Evolutionary conservation across 2,329 filamentous ascomycete species (phyloP).

Genomic region (Fusarium torreyae): DNA sequence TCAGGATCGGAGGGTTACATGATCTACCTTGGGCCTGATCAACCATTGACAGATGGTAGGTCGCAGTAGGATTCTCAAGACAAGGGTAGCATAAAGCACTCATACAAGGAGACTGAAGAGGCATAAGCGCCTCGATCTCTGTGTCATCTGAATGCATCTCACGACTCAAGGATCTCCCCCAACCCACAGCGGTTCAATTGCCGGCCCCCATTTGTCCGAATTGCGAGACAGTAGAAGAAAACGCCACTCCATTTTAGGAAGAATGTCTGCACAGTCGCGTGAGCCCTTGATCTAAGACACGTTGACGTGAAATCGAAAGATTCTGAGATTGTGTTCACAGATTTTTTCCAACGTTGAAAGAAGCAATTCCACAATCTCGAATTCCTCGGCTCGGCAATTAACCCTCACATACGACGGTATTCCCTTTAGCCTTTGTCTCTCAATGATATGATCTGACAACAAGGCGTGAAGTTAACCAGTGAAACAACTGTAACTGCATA

Average conservation of each 20-base stretch:
- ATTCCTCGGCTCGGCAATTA: slow-evolving; percentile 16
- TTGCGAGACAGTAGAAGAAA: slow-evolving; percentile 16
- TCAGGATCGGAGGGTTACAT: slow-evolving; percentile 20
- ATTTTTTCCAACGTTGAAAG: slow-evolving; percentile 15
- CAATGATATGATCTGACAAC: slow-evolving; percentile 36
- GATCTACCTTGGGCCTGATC: slow-evolving; percentile 13
- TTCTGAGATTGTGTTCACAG: slow-evolving; percentile 13
- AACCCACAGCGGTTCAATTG: no score
- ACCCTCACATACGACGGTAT: background rate
- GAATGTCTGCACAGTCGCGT: slow-evolving; percentile 16
- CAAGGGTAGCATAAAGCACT: no score
- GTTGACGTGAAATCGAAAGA: slow-evolving; percentile 29
- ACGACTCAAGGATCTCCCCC: no score
- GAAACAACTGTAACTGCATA: slow-evolving; percentile 19
- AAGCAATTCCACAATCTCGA: background rate
- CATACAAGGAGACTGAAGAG: no score
- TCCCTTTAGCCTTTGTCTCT: background rate
- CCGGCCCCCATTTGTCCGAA: slow-evolving; percentile 14
- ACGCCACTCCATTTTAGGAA: background rate
- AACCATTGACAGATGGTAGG: background rate
- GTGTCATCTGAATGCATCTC: no score
- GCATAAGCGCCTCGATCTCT: no score
- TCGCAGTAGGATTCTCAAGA: background rate
- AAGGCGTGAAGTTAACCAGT: slow-evolving; percentile 13
- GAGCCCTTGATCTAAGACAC: slow-evolving; percentile 30